Percentiles rank a stretch among this genome's conserved stretches.
Conservation (phyloP, 2,329 filamentous ascomycete genomes). For the Byssoonygena ceratinophila region DNA sequence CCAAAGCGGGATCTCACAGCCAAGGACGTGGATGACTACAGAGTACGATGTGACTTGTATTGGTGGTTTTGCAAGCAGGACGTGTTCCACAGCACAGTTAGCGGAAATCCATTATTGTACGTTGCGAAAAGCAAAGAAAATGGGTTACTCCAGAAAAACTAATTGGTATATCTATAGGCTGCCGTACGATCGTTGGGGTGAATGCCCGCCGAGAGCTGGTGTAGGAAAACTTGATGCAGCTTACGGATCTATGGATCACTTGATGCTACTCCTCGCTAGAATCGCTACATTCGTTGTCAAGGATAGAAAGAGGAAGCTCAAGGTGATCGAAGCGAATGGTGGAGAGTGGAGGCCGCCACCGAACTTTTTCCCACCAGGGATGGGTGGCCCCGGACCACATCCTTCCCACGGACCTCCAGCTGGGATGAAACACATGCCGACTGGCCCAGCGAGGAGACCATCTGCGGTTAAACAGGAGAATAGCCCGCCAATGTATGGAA, state of each 20-base stretch:
- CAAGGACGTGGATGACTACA: slow-evolving; percentile 65
- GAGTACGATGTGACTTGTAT: slow-evolving; percentile 72
- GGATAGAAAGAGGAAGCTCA: slow-evolving; percentile 69
- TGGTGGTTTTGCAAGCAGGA: slow-evolving; percentile 98
- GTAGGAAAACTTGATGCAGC: slow-evolving; percentile 67
- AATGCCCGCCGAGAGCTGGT: slow-evolving; percentile 74
- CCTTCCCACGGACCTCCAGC: slow-evolving; percentile 15
- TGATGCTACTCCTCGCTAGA: slow-evolving; percentile 70
- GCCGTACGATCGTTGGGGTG: slow-evolving; percentile 69
- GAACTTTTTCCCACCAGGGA: slow-evolving; percentile 35
- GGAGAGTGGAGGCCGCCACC: slow-evolving; percentile 47
- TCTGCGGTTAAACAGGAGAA: slow-evolving; percentile 15
- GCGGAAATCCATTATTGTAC: slow-evolving; percentile 75
- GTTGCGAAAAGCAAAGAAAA: slow-evolving; percentile 32
- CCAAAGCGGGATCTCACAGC: slow-evolving; percentile 31
- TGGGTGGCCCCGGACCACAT: slow-evolving; percentile 4
- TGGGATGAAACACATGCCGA: slow-evolving; percentile 12
- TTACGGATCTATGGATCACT: slow-evolving; percentile 80
- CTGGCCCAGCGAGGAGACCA: slow-evolving; percentile 13
- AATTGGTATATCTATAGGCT: slow-evolving; percentile 44
- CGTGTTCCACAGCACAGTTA: slow-evolving; percentile 78
- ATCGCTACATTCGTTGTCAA: slow-evolving; percentile 66
- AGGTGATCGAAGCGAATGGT: slow-evolving; percentile 50
- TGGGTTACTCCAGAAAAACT: too few species aligned
- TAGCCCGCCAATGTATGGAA: slow-evolving; percentile 39